Conservation (phyloP, 768 basidiomycete genomes). For the Leccinum incarnatum region DNA sequence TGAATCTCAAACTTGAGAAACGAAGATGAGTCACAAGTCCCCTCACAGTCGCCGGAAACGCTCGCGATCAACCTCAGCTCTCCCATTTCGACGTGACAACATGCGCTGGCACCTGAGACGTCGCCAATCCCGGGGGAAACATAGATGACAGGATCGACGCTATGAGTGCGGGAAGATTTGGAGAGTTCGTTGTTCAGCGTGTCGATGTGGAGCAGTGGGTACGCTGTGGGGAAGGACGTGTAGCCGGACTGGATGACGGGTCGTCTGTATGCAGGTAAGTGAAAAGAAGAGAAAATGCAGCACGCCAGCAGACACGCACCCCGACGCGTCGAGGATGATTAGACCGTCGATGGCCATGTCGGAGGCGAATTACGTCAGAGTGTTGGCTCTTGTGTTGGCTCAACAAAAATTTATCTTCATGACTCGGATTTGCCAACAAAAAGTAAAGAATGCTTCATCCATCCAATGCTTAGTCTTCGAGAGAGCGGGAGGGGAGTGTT, state of each 20-base stretch:
- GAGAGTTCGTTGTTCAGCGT: slow-evolving; percentile 72
- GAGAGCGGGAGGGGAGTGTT: no score
- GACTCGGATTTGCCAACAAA: no score
- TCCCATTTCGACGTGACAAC: slow-evolving; percentile 77
- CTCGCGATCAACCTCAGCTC: slow-evolving; percentile 79
- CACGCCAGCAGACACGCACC: slow-evolving; percentile 44
- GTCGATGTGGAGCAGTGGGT: slow-evolving; percentile 84
- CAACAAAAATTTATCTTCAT: no score
- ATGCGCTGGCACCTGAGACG: slow-evolving; percentile 54
- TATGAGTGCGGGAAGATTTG: slow-evolving; percentile 49
- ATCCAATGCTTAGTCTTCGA: no score
- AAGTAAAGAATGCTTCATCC: no score
- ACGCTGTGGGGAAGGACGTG: slow-evolving; percentile 69
- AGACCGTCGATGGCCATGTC: slow-evolving; percentile 78
- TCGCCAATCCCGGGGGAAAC: slow-evolving; percentile 47
- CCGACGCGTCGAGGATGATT: slow-evolving; percentile 72
- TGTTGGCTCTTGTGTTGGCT: no score
- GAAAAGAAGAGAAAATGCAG: no score
- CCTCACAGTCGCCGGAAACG: slow-evolving; percentile 75
- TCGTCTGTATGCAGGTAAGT: slow-evolving; percentile 37
- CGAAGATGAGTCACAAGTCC: not conserved
- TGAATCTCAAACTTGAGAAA: not conserved
- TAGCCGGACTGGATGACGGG: slow-evolving; percentile 92
- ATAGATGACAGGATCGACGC: slow-evolving; percentile 74
- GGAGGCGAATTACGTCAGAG: not conserved